phyloP scores from a whole-genome alignment of 2,329 filamentous ascomycete genomes.

The Penicillium sp. region DNA sequence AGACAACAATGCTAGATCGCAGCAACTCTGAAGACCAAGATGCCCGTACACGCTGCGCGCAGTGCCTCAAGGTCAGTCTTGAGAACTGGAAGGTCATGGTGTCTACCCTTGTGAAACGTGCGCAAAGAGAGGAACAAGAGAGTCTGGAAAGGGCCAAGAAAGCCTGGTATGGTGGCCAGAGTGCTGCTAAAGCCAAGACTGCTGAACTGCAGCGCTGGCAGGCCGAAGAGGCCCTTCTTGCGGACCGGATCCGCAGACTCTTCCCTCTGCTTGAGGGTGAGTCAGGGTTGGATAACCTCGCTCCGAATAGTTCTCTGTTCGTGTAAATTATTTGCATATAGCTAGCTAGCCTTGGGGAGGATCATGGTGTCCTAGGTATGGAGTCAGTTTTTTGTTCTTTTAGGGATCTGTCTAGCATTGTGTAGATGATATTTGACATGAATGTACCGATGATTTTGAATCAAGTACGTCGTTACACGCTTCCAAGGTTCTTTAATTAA shows the following conservation, averaged over 20 bases:
- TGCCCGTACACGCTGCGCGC: constrained; percentile 61
- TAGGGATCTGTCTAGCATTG: not conserved
- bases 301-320: constrained; percentile 31
- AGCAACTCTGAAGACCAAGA: constrained; percentile 28
- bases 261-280: constrained; percentile 32
- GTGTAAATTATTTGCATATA: constrained; percentile 8
- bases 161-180: constrained; percentile 34
- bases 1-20: constrained; percentile 52
- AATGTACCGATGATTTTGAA: not conserved
- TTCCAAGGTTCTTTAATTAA: no score
- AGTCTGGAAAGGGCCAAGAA: constrained; percentile 30
- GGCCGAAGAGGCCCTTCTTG: constrained; percentile 38
- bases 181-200: constrained; percentile 26
- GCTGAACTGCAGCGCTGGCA: constrained; percentile 37
- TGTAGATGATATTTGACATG: not conserved
- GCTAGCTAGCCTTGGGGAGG: not conserved
- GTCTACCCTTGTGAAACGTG: constrained; percentile 51
- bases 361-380: not conserved
- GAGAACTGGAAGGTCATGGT: constrained; percentile 84
- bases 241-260: constrained; percentile 33
- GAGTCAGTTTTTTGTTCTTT: not conserved
- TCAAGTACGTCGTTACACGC: no score
- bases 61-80: constrained; percentile 72
- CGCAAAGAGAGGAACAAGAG: constrained; percentile 36
- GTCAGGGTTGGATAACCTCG: constrained; percentile 25